A percentile compares a stretch with the other conserved stretches of the same genome.
These are phyloP conservation scores for Brasilioporus rufonigricans DNA, from an alignment of 768 basidiomycete genomes.

Conservation along the genomic window DNA sequence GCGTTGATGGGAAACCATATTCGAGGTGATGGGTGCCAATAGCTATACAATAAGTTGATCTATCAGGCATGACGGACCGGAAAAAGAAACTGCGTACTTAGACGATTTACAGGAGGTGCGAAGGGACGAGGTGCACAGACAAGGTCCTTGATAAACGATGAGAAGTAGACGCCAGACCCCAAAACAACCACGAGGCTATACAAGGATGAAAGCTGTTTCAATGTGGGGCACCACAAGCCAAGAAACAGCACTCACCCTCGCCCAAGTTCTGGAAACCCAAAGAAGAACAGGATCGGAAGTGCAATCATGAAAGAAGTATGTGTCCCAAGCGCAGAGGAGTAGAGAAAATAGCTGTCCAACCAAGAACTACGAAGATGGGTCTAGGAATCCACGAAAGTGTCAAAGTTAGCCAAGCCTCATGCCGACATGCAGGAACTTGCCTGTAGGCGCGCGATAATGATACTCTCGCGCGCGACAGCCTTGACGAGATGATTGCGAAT, in stretches of 20 bases:
- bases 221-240: neutral
- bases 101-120: constrained; percentile 85
- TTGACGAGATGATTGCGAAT: constrained; percentile 54
- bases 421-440: constrained; percentile 32
- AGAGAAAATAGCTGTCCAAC: constrained; percentile 81
- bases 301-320: constrained; percentile 94
- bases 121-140: constrained; percentile 89
- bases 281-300: constrained; percentile 86
- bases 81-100: constrained; percentile 54
- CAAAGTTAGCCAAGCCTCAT: constrained; percentile 6
- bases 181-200: constrained; percentile 65
- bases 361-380: constrained; percentile 56
- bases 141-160: constrained; percentile 86
- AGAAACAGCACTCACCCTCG: constrained; percentile 56
- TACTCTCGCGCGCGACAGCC: constrained; percentile 57
- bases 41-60: constrained; percentile 39
- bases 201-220: neutral
- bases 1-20: constrained; percentile 96
- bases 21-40: constrained; percentile 82
- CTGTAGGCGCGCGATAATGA: constrained; percentile 65
- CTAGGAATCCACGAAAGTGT: constrained; percentile 28
- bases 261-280: constrained; percentile 71
- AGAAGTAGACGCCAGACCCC: constrained; percentile 79
- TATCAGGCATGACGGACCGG: neutral
- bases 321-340: constrained; percentile 75